Percentiles rank a stretch among this genome's conserved stretches.
phyloP scores from a whole-genome alignment of 2,329 filamentous ascomycete species.

The Nemania abortiva region DNA sequence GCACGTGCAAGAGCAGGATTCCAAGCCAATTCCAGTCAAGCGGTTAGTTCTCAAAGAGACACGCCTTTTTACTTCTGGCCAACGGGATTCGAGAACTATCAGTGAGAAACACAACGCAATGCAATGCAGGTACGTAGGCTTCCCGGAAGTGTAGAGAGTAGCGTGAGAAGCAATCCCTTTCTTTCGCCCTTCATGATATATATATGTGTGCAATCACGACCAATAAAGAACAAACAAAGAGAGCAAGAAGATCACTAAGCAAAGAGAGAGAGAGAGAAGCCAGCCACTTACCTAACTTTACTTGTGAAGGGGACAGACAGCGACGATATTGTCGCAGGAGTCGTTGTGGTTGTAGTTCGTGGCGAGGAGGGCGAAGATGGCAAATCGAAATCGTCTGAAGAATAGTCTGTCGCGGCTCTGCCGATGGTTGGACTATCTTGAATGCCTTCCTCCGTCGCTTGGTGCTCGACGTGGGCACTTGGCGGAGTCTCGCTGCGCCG shows the following conservation, averaged over 20 bases:
- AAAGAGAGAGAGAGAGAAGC: neutral
- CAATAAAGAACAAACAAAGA: conserved; percentile 20
- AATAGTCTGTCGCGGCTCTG: conserved; percentile 51
- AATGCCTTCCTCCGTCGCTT: conserved; percentile 43
- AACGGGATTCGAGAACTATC: conserved; percentile 15
- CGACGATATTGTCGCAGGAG: conserved; percentile 14
- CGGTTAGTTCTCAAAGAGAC: conserved; percentile 5
- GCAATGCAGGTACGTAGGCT: conserved; percentile 10
- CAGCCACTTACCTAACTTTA: conserved; percentile 25
- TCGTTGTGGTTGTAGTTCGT: conserved; percentile 43
- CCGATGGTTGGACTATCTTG: conserved; percentile 64
- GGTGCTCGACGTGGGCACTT: conserved; percentile 46
- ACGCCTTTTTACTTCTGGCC: conserved; percentile 19
- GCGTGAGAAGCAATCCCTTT: conserved; percentile 7
- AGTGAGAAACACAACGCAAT: conserved; percentile 20
- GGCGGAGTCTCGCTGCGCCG: conserved; percentile 59
- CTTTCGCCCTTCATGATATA: neutral
- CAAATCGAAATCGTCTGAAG: conserved; percentile 33
- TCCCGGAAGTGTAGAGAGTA: conserved; percentile 17
- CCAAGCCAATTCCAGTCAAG: conserved; percentile 22
- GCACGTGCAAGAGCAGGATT: conserved; percentile 25
- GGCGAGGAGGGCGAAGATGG: conserved; percentile 23
- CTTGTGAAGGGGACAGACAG: conserved; percentile 23
- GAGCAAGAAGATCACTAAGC: neutral
- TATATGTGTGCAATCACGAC: conserved; percentile 7